Evolutionary conservation across 2,329 filamentous ascomycete genomes (phyloP).

Genomic region (Clarireedia homoeocarpa): DNA sequence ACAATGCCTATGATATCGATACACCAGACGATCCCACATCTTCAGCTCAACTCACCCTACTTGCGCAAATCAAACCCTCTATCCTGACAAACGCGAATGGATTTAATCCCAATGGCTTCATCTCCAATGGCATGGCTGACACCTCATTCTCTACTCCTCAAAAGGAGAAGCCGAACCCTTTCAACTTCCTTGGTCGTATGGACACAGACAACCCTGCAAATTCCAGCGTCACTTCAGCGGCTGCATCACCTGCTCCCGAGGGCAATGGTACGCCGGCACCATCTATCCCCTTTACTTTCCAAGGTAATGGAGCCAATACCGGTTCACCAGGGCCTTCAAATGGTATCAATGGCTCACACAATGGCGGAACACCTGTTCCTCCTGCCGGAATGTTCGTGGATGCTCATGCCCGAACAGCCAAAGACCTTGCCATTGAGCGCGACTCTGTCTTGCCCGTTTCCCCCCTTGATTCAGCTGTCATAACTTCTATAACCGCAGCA

Average conservation of each 20-base stretch:
- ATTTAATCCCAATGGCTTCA: conserved; percentile 30
- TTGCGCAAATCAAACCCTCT: conserved; percentile 53
- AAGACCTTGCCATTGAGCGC: conserved; percentile 54
- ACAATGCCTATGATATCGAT: conserved; percentile 87
- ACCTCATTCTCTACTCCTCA: conserved; percentile 45
- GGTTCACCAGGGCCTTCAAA: conserved; percentile 26
- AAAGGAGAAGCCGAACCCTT: conserved; percentile 56
- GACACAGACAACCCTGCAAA: conserved; percentile 56
- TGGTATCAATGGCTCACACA: conserved; percentile 38
- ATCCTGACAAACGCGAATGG: conserved; percentile 39
- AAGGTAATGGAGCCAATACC: conserved; percentile 18
- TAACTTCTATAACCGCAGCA: conserved; percentile 82
- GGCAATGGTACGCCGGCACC: conserved; percentile 54
- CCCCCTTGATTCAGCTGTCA: conserved; percentile 80
- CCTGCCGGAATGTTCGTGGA: conserved; percentile 30
- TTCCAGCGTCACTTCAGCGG: conserved; percentile 70
- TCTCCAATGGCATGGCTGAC: conserved; percentile 29
- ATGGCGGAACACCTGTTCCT: conserved; percentile 39
- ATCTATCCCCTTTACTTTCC: conserved; percentile 44
- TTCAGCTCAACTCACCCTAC: conserved; percentile 66
- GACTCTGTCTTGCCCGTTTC: conserved; percentile 77
- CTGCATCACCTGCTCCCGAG: conserved; percentile 81
- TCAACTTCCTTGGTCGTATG: conserved; percentile 63
- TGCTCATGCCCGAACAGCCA: conserved; percentile 34
- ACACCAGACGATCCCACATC: conserved; percentile 83